Evolutionary conservation across 331 rosid species (phyloP), one percentile per base, ranked within the genome.

Genomic region (Saraca asoca): DNA sequence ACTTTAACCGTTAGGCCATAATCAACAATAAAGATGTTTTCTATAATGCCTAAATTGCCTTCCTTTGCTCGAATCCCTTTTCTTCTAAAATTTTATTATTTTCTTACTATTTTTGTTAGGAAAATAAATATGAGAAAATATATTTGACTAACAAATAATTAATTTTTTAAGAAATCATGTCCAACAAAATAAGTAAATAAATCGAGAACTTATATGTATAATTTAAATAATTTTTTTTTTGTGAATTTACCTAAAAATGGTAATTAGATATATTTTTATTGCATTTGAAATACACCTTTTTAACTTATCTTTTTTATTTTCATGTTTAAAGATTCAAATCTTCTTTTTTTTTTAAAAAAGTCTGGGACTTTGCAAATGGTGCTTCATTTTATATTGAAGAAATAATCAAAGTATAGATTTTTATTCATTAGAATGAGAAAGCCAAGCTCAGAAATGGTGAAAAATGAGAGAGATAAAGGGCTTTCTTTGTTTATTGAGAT

Each of bases 401-500:
- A 75, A 13, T 69, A 17, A 17, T 73, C 69, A 46, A 46, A 69
- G 58, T 62, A 2, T 14, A 57, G 34, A n/a, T 59, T 61, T 78
- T 45, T 57, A 10, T 58, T 8, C 35, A 29, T 67, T 37, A 38
- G 70, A 48, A 39, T 7, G 31, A 24, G 48, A 59, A 9, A 58
- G 9, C 51, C n/a, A 9, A 82, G 73, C 74, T 46, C 68, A 66
- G 73, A 76, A 76, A 87, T 79, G 89, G 83, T 84, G 89, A 86
- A 70, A 70, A 82, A 80, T n/a, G n/a, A 74, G 76, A 88, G 85
- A 74, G 95, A 90, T 18, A 92, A 85, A 74, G 95, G 86, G 74
- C 85, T 94, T 6, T 66, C 86, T 38, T 43, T 88, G 84, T 85
- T 94, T 64, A 82, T 90, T 14, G 95, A 90, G 82, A 84, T 94